Evolutionary conservation across 2,329 filamentous ascomycete genomes (phyloP), one percentile per base, ranked within the genome.

Genomic region (Lachnellula subtilissima): DNA sequence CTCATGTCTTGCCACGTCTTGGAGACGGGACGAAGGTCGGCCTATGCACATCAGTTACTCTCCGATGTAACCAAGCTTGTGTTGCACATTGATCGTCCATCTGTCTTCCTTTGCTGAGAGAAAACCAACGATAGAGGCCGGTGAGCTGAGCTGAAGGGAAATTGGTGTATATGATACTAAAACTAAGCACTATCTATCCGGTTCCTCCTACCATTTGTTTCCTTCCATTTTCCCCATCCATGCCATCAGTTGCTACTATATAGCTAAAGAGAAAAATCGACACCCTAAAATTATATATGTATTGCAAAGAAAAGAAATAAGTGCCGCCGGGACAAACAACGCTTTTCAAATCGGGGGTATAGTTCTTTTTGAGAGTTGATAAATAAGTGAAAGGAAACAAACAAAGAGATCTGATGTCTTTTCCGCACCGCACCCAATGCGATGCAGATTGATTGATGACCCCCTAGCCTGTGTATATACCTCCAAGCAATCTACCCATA

Each of bases 401-500:
- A 32, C 14, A 19, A 47, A 47, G 23, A 47, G 23, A 47, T 32
- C 23, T 47, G 12, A 22, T 39, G 37, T 11, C 8, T 47, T 22
- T 19, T 1, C 42, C 42, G 42, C 42, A n/a, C 42, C 42, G 42
- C 42, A 7, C 22, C n/a, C 42, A 17, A 40, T 40, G 37, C 37
- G 17, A 40, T 40, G 17, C 17, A 15, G 17, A 7, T 28, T 28
- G 17, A 7, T 28, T 28, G 50, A 54, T 43, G 45, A 54, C 17
- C 23, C 54, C 47, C 45, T 32, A 9, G 19, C 19, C 19, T 51
- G 17, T 32, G 35, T 50, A 42, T 57, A 57, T 57, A 51, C 45
- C 45, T 48, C 50, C 42, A 48, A 43, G 45, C 54, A 28, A 50
- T 48, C 50, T 52, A 50, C 17, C 51, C 47, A 32, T 25, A 22